Evolutionary conservation across 805 yeast species (phyloP), one percentile per base, ranked within the genome.

Genomic region (Vanderwaltozyma yarrowii): DNA sequence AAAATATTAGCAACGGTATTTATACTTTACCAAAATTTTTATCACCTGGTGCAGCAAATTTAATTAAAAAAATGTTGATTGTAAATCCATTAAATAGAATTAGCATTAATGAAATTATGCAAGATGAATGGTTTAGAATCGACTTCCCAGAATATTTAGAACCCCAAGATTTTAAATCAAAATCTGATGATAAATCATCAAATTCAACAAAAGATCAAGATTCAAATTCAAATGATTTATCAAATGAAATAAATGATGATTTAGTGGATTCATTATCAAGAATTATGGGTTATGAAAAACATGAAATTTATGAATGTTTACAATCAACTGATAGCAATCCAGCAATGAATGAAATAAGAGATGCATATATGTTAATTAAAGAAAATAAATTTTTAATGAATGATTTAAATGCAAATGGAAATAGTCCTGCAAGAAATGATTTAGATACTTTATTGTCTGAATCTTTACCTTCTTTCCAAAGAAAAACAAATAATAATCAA

Each of bases 51-150:
- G 94, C 96, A 3, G 80, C 85, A 50, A 75, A 76, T 50, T 62
- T 88, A 49, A 72, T 88, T 43, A 81, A 88, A 28, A 76, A 80
- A 56, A 89, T 89, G 96, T 71, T 88, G 41, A 95, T 88, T 45
- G 97, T 89, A 21, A 87, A 88, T 56, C 96, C 97, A 26, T 68
- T 88, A 56, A 86, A 87, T 57, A 76, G 97, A 65, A 88, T 89
- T 44, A 87, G 96, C 11, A 85, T 89, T 33, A 85, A 78, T 53
- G 95, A 85, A 57, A 85, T 89, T 33, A 78, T 87, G 80, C 81
- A 86, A 54, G 96, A 89, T 58, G 88, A 83, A 45, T 88, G 97
- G 97, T 88, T 88, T 63, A 78, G 76, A 47, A 75, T 74, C 10
- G 86, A 75, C 38, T 74, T 89, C 45, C 84, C 89, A 23, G 86